Base-by-base conservation (phyloP, 352 stramenopile species). In the Pythium monospermum region DNA sequence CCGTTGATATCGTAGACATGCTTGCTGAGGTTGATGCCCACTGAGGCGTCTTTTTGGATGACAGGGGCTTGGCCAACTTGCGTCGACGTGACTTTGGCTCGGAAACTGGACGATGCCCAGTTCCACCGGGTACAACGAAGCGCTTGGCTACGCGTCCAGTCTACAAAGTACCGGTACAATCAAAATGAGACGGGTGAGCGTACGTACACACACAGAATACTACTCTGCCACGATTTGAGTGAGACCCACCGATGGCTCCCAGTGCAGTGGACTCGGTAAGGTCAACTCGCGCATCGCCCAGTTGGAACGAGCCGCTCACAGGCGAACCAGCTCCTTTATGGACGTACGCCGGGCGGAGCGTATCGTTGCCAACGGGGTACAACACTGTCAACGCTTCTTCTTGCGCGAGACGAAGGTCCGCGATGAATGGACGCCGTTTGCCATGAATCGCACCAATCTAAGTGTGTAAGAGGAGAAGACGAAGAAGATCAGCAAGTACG, bases 1-100 rank as follows among this genome's bases (percentile, higher is more conserved):
- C 55, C 64, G 32, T 74, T 55, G 27, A 79, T 74, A 27, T 79
- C 69, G 64, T 79, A 79, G 26, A 79, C 66, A 22, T 68, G 55
- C 19, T 55, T 42, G 56, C 69, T 79, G 22, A 79, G 32, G 41
- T 79, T 79, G 57, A 79, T 79, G 1, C 69, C 69, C 8, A 79
- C 49, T 1, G 50, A 32, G 1, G 56, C 62, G 23, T 45, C n/a
- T 11, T 61, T 53, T 4, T 67, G 36, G 1, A 52, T 39, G 0
- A n/a, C 21, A 6, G 31, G 27, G 1, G 13, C 26, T 1, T 53
- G 15, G 22, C 48, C 48, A 1, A 46, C 21, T 1, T 22, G 18
- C 0, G 51, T 58, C 11, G 49, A 68, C 11, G 55, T 59, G 1
- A 68, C 59, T 10, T 44, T 58, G 38, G 37, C 64, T 8, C 32